Conservation (phyloP, 176 grass and related monocot genomes). For the Saccharum officinarum region DNA sequence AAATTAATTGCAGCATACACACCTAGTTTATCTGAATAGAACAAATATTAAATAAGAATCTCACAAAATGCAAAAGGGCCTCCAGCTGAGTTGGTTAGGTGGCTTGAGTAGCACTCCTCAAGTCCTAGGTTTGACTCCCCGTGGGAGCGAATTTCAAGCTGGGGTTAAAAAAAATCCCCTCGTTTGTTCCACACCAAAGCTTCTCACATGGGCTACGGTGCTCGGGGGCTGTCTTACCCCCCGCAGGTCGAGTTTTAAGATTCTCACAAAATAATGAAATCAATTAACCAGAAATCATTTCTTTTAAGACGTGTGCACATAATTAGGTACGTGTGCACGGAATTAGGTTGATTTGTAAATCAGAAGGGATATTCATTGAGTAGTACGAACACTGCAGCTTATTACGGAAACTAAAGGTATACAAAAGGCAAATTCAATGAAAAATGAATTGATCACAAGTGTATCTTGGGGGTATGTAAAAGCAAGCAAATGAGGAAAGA, state of each 20-base stretch:
- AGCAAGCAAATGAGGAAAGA: conserved; percentile 5
- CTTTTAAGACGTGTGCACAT: too few relatives aligned
- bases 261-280: background rate
- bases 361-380: background rate
- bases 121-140: too few relatives aligned
- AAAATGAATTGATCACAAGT: conserved; percentile 9
- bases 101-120: too few relatives aligned
- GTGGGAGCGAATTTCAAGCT: too few relatives aligned
- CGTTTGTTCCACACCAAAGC: too few relatives aligned
- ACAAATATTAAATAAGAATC: conserved; percentile 11
- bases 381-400: background rate
- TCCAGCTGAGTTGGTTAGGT: too few relatives aligned
- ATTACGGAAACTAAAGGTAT: conserved; percentile 7
- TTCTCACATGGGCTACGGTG: too few relatives aligned
- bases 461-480: background rate
- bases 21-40: conserved; percentile 14
- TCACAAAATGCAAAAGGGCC: background rate
- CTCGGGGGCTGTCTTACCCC: background rate
- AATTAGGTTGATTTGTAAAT: background rate
- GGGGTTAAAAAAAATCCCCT: too few relatives aligned
- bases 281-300: background rate
- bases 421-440: background rate
- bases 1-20: background rate
- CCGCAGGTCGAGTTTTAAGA: background rate
- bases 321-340: too few relatives aligned